A percentile compares a stretch with the other conserved stretches of the same genome.
Evolutionary conservation across 805 yeast genomes (phyloP).

Genomic region (Kuraishia hungarica): DNA sequence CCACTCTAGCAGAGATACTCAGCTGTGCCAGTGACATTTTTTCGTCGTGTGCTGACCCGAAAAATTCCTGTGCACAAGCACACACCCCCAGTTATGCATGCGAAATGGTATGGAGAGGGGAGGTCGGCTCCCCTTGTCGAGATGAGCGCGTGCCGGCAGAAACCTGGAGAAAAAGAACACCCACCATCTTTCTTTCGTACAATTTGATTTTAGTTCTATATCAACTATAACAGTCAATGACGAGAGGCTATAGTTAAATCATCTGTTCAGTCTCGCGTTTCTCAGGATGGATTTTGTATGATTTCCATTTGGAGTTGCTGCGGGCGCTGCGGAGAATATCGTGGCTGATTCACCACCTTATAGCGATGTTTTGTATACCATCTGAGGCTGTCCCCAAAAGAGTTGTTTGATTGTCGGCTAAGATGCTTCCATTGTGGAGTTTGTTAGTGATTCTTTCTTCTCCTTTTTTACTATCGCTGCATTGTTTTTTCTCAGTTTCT

Average conservation of each 20-base stretch:
- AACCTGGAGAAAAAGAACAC: neutral
- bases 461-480: no score
- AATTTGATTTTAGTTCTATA: slow-evolving; percentile 11
- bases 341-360: slow-evolving; percentile 25
- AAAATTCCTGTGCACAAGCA: slow-evolving; percentile 3
- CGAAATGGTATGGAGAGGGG: neutral
- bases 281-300: neutral
- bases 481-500: no score
- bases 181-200: neutral
- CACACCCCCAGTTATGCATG: neutral
- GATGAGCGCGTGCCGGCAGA: no score
- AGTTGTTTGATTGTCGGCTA: neutral
- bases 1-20: neutral
- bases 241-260: slow-evolving; percentile 22
- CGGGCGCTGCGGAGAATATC: slow-evolving; percentile 28
- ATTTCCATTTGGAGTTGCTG: slow-evolving; percentile 2
- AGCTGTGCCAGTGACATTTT: slow-evolving; percentile 4
- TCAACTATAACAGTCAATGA: slow-evolving; percentile 33
- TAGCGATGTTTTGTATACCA: slow-evolving; percentile 15
- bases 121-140: neutral
- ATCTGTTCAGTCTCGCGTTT: slow-evolving; percentile 16
- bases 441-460: no score
- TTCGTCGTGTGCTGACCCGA: slow-evolving; percentile 3
- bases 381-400: slow-evolving; percentile 21
- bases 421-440: no score